These are phyloP conservation scores for Mucor sp. DNA, from an alignment of 371 early-diverging fungal genomes.

Conservation along the genomic window DNA sequence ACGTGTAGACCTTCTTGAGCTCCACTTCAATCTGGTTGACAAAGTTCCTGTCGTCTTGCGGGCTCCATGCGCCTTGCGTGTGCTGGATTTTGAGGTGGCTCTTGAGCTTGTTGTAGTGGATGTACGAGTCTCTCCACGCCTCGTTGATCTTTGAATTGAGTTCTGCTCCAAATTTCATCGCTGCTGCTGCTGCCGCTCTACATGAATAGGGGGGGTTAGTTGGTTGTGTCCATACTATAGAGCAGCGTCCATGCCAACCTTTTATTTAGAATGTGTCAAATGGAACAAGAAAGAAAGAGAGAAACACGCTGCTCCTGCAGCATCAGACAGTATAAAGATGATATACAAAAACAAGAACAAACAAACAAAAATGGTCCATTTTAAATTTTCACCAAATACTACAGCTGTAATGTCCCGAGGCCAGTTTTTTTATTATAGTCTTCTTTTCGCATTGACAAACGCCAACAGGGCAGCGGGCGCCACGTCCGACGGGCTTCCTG, in stretches of 20 bases:
- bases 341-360: background rate
- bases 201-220: too few relatives aligned
- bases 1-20: constrained; percentile 81
- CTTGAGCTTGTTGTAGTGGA: constrained; percentile 45
- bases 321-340: background rate
- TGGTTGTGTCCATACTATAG: too few relatives aligned
- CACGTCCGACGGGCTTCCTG: background rate
- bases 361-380: background rate
- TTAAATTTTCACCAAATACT: constrained; percentile 1
- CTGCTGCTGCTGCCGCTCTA: background rate
- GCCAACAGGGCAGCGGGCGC: constrained; percentile 7
- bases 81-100: constrained; percentile 26
- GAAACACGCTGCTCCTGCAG: background rate
- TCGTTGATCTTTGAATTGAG: constrained; percentile 36
- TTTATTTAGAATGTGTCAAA: background rate
- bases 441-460: constrained; percentile 22
- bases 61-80: constrained; percentile 43
- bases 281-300: background rate
- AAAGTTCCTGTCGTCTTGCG: constrained; percentile 73
- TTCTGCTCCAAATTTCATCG: constrained; percentile 52
- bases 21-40: constrained; percentile 70
- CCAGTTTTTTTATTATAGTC: background rate
- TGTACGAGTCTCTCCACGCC: constrained; percentile 44
- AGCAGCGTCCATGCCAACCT: background rate
- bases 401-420: background rate